Base-by-base conservation (phyloP, 1,284 basidiomycete species). In the Mycosarcoma maydis region DNA sequence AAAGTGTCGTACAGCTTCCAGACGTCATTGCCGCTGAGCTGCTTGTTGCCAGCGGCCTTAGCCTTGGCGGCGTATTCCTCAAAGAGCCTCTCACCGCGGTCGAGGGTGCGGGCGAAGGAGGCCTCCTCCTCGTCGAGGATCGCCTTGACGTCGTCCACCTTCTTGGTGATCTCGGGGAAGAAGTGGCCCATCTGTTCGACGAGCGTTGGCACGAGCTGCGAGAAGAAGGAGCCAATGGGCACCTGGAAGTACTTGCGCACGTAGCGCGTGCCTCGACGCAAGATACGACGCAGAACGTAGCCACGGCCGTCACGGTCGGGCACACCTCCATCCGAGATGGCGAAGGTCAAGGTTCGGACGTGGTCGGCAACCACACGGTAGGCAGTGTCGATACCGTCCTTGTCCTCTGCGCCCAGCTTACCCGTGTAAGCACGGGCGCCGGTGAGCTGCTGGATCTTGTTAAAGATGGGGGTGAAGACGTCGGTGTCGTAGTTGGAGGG, bases 1-100 rank as follows among this genome's bases (percentile, higher is more conserved):
- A 92, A 99, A 0, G 96, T 98, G 83, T 99, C 96, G 83, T 98
- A 98, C 49, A 99, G 84, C 27, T 92, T 87, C 95, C 95, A 99
- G 24, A 97, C 92, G 78, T 99, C 95, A 76, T 90, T 90, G 16
- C 95, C 95, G 68, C 86, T 89, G 39, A 99, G 87, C 69, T 88
- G 87, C 51, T 86, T 90, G 9, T 84, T 77, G 13, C 88, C 89
- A 40, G 86, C 85, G 42, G 89, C 86, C 66, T 86, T 86, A 9
- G 94, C 89, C 47, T 87, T 86, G 23, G 85, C 83, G 23, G 92
- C 91, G 83, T 93, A 98, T 78, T 92, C 89, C 72, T 95, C 94
- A 82, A 98, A 99, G 7, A 98, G 86, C 80, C 90, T 94, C 85
- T 99, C 95, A 34, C 95, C 96, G 39, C 96, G 90, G 83, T 96